Evolutionary conservation across 1,284 basidiomycete genomes (phyloP).

Genomic region (Rhizopogon hawkerae): DNA sequence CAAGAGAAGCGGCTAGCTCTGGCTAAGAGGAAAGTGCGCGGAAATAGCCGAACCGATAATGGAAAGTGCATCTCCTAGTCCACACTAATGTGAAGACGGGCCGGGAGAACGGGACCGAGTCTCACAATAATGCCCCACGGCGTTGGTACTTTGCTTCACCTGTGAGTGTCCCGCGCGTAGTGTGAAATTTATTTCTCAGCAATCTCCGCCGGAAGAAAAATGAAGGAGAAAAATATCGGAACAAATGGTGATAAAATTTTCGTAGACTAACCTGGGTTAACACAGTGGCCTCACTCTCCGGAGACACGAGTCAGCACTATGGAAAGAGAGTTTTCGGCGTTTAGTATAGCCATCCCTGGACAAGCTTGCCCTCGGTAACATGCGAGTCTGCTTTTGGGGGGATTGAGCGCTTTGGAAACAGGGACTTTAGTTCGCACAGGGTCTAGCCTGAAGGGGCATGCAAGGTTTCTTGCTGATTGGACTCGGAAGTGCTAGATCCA

Average conservation of each 20-base stretch:
- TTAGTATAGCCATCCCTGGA: slow-evolving; percentile 28
- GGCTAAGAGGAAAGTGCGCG: slow-evolving; percentile 6
- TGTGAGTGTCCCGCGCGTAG: not conserved
- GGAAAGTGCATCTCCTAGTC: slow-evolving; percentile 4
- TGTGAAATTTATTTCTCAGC: slow-evolving; percentile 14
- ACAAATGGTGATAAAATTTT: not conserved
- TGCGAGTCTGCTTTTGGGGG: slow-evolving; percentile 19
- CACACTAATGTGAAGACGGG: not conserved
- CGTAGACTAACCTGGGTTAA: not conserved
- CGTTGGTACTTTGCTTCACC: not conserved
- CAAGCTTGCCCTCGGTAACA: slow-evolving; percentile 20
- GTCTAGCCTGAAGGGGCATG: slow-evolving; percentile 23
- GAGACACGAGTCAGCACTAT: slow-evolving; percentile 15
- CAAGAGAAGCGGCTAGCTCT: not conserved
- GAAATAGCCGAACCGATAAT: slow-evolving; percentile 21
- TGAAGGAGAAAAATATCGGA: not conserved
- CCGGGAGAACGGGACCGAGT: not conserved
- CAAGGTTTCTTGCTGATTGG: slow-evolving; percentile 12
- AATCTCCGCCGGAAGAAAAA: slow-evolving; percentile 23
- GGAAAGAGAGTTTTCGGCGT: slow-evolving; percentile 11
- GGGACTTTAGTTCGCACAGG: slow-evolving; percentile 11
- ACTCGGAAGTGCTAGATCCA: slow-evolving; percentile 13
- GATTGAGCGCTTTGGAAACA: slow-evolving; percentile 21
- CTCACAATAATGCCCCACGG: too few relatives aligned
- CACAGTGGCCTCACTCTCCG: slow-evolving; percentile 19